Conservation (phyloP, 2,329 filamentous ascomycete genomes). For the Trichoderma sp. region DNA sequence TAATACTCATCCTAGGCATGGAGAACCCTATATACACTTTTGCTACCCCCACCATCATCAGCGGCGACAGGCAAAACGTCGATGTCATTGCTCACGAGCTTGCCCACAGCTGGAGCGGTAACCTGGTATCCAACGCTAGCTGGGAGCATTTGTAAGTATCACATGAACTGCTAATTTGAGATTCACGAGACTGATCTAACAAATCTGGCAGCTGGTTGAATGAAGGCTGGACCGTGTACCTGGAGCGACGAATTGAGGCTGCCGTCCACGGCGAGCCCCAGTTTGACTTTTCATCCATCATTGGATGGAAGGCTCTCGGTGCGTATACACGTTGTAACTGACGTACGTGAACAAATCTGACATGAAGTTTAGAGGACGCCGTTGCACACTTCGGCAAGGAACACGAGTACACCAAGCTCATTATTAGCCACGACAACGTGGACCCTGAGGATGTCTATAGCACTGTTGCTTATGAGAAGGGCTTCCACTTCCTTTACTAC, state of each 20-base stretch:
- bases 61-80: constrained; percentile 84
- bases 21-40: constrained; percentile 95
- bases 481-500: constrained; percentile 89
- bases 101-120: constrained; percentile 81
- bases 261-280: constrained; percentile 78
- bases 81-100: constrained; percentile 93
- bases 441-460: constrained; percentile 97
- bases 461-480: constrained; percentile 91
- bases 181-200: not conserved
- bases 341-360: constrained; percentile 15
- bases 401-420: constrained; percentile 90
- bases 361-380: constrained; percentile 59
- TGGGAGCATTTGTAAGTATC: constrained; percentile 73
- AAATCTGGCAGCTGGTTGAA: constrained; percentile 56
- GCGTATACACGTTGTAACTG: constrained; percentile 23
- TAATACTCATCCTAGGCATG: constrained; percentile 55
- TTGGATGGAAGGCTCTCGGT: constrained; percentile 87
- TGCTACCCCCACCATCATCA: constrained; percentile 91
- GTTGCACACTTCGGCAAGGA: constrained; percentile 76
- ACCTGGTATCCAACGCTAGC: constrained; percentile 73
- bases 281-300: constrained; percentile 92
- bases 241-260: constrained; percentile 81
- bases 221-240: constrained; percentile 89
- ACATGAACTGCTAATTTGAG: too few species aligned
- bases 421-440: constrained; percentile 81